These are phyloP conservation scores for Jamesozyma rosinii DNA, from an alignment of 805 yeast species.

Conservation along the genomic window DNA sequence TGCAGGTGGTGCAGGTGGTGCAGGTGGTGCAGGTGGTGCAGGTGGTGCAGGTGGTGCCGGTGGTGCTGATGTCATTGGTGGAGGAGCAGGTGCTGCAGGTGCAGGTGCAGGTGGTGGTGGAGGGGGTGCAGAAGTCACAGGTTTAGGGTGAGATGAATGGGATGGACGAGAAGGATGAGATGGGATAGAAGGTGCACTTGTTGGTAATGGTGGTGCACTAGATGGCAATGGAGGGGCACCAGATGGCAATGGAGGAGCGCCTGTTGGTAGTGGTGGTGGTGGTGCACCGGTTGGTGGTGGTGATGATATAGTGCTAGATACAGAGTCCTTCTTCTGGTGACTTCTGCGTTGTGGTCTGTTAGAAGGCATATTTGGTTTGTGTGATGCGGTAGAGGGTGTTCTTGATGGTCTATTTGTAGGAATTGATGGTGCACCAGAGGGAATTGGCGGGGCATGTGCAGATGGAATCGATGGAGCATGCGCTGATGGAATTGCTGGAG, in stretches of 20 bases:
- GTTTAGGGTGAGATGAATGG: slow-evolving; percentile 19
- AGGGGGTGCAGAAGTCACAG: slow-evolving; percentile 20
- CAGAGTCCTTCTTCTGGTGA: slow-evolving; percentile 8
- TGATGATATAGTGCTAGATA: slow-evolving; percentile 12
- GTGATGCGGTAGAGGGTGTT: slow-evolving; percentile 1
- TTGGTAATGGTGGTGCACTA: slow-evolving; percentile 10
- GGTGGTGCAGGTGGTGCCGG: slow-evolving; percentile 20
- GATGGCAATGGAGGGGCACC: slow-evolving; percentile 17
- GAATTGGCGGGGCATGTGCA: slow-evolving; percentile 13
- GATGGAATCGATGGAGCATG: slow-evolving; percentile 10
- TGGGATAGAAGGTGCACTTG: slow-evolving; percentile 16
- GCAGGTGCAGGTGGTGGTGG: slow-evolving; percentile 17
- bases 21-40: slow-evolving; percentile 15
- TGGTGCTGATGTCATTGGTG: slow-evolving; percentile 12
- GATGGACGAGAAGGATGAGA: slow-evolving; percentile 20
- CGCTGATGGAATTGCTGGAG: slow-evolving; percentile 14
- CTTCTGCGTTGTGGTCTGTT: slow-evolving; percentile 14
- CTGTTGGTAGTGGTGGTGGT: slow-evolving; percentile 21
- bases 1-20: slow-evolving; percentile 13
- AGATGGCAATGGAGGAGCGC: slow-evolving; percentile 24
- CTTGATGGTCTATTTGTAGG: background rate
- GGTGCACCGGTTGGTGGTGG: slow-evolving; percentile 16
- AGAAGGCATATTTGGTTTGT: slow-evolving; percentile 16
- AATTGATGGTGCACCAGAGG: slow-evolving; percentile 5
- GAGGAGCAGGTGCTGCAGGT: slow-evolving; percentile 10